Base-by-base conservation (phyloP, 2,329 filamentous ascomycete species). In the Xylaria sp. region DNA sequence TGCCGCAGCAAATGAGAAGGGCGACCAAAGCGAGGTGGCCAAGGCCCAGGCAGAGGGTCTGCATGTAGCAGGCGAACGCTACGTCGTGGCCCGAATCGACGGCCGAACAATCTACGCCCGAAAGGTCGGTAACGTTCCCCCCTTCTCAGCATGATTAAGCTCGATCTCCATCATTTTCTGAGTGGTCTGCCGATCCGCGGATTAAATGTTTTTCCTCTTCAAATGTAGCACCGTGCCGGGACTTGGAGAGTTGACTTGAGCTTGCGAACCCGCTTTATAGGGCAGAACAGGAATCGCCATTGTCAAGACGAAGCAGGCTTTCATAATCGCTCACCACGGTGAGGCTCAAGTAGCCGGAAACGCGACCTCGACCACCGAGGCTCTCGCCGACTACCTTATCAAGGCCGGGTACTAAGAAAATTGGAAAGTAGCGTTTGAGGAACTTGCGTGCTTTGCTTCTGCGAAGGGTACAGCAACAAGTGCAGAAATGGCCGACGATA, bases 321-420 rank as follows among this genome's bases (percentile, higher is more conserved):
- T 98, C 80, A 88, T 99, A 79, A 83, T 99, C 79, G 92, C 89
- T 74, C 93, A 97, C 85, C 93, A 98, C 86, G 86, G 85, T 73
- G 93, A 97, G 80, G 80, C 80, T 70, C 83, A 90, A 74, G 86
- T 92, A 80, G 92, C 92, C 60, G 90, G 93, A 78, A 90, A 91
- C 80, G 90, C 93, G 71, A 90, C 90, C 76, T 88, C 88, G 79
- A 93, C 92, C 58, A 92, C 97, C 73, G 92, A 95, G 84, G 86
- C 89, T 76, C 87, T 99, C 71, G 93, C 89, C 76, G 93, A 97
- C 81, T 97, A 98, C 85, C 89, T 97, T 72, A 90, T 93, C 80
- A 87, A 88, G 76, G 84, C 88, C 72, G 89, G 89, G 72, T 97
- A 97, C 86, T 97, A 74, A 72, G 69, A 50, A 9, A 15, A 41